Percentiles rank a stretch among this genome's conserved stretches.
phyloP scores from a whole-genome alignment of 177 flowering plant species.

The Telopea speciosissima region DNA sequence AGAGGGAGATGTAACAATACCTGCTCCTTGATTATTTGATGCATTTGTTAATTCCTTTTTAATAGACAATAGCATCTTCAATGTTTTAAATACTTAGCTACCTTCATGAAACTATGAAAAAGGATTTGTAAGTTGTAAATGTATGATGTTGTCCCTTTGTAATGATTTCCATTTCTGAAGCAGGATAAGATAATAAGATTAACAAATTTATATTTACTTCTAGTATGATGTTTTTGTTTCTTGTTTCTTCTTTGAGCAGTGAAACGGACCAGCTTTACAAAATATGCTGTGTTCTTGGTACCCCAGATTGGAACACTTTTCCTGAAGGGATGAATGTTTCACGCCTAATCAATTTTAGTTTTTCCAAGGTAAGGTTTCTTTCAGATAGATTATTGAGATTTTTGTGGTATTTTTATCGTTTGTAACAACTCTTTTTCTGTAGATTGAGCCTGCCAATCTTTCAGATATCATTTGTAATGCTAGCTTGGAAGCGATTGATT shows the following conservation, averaged over 20 bases:
- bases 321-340: slow-evolving; percentile 50
- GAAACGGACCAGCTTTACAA: slow-evolving; percentile 83
- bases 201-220: neutral
- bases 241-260: slow-evolving; percentile 35
- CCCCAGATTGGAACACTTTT: slow-evolving; percentile 58
- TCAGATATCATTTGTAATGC: slow-evolving; percentile 67
- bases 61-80: neutral
- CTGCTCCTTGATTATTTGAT: too few species aligned
- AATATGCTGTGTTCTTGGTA: slow-evolving; percentile 73
- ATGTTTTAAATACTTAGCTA: too few species aligned
- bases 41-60: neutral
- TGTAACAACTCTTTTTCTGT: slow-evolving; percentile 13
- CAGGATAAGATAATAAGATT: too few species aligned
- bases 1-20: too few species aligned
- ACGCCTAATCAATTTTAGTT: slow-evolving; percentile 32
- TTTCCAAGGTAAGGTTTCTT: slow-evolving; percentile 39
- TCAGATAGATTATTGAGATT: neutral
- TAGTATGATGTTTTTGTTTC: neutral
- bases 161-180: too few species aligned
- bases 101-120: too few species aligned
- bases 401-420: neutral
- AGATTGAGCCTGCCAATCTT: slow-evolving; percentile 58
- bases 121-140: too few species aligned
- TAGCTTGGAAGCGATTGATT: slow-evolving; percentile 67
- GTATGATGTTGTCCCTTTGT: too few species aligned